These are phyloP conservation scores for Fraxinus velutina DNA, from an alignment of 305 asterid species.

Conservation along the genomic window DNA sequence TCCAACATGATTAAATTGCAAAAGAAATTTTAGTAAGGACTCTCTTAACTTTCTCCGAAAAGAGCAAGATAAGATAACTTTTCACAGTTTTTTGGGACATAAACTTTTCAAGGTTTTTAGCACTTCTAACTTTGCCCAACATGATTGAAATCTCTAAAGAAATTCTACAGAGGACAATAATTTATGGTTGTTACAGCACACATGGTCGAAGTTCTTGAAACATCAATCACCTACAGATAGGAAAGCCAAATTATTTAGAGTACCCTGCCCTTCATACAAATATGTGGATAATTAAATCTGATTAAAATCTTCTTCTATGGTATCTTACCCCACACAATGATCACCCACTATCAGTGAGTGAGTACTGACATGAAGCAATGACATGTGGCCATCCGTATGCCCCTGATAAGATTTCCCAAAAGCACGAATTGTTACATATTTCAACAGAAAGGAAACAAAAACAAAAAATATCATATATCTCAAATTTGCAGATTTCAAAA, in stretches of 20 bases:
- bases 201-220: constrained; percentile 2
- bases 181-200: neutral
- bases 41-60: neutral
- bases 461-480: neutral
- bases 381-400: constrained; percentile 94
- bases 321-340: constrained; percentile 90
- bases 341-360: constrained; percentile 89
- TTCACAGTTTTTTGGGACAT: neutral
- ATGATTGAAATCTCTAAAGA: neutral
- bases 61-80: neutral
- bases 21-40: neutral
- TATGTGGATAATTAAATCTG: neutral
- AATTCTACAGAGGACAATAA: neutral
- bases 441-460: neutral
- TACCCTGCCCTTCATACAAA: neutral
- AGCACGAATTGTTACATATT: constrained; percentile 2
- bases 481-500: neutral
- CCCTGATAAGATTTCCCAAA: constrained; percentile 50
- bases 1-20: neutral
- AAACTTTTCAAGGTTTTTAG: neutral
- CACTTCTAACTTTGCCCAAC: neutral
- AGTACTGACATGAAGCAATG: constrained; percentile 69
- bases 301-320: constrained; percentile 3
- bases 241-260: neutral
- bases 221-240: neutral